Base-by-base conservation (phyloP, 1,284 basidiomycete genomes). In the Tilletia walkeri region DNA sequence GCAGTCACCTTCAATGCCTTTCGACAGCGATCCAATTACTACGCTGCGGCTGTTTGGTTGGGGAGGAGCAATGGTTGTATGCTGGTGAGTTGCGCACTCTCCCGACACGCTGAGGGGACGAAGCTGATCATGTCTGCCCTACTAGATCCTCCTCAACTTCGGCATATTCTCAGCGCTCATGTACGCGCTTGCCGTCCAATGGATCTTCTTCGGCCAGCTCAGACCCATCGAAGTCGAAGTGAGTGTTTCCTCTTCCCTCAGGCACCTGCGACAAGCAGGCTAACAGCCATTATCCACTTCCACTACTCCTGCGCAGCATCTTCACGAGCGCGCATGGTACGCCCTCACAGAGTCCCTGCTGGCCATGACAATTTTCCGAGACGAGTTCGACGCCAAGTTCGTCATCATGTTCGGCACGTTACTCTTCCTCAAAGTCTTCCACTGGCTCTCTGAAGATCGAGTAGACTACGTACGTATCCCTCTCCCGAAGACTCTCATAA, bases 281-380 rank as follows among this genome's bases (percentile, higher is more conserved):
- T 12, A 20, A 5, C 20, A 24, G 12, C 24, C 54, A n/a, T 14
- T 30, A 45, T 45, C 41, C 14, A 7, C 50, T 53, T 18, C n/a
- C 36, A 3, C 48, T 38, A 34, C 59, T 4, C 2, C 59, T 30
- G 24, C 59, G 30, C 59, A 69, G 93, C 91, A 95, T 61, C 87
- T 99, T 1, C 96, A 96, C 84, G 95, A 99, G 82, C 88, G 93
- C 73, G 88, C 93, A 56, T 98, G 96, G 95, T 95, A 95, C 86
- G 96, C 96, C 84, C 89, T 98, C 69, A 98, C 95, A 0, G 95
- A 99, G 84, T 95, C 93, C 5, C 87, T 99, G 50, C 86, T 99
- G 65, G 95, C 95, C 2, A 91, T 98, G 82, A 95, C 95, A 39
- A 97, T 98, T 78, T 99, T 99, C 86, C 88, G 94, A 70, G 84